Conservation (phyloP, 2,329 filamentous ascomycete species). For the Calonectria ilicicola region DNA sequence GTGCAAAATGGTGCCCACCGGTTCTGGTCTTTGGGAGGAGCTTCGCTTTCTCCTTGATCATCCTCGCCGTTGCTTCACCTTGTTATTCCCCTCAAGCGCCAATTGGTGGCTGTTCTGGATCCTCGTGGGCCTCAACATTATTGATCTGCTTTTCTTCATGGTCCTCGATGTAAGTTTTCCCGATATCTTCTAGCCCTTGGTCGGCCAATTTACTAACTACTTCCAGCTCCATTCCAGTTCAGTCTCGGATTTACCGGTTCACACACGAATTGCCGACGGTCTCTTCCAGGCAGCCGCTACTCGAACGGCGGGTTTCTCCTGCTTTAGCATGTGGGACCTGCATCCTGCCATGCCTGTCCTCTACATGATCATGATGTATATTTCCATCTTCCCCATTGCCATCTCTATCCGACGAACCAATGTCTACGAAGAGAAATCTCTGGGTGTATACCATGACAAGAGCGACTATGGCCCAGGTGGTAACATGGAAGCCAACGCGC, state of each 20-base stretch:
- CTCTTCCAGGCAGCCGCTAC: slow-evolving; percentile 93
- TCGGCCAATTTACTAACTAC: slow-evolving; percentile 34
- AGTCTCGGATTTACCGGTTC: slow-evolving; percentile 76
- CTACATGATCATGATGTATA: slow-evolving; percentile 99
- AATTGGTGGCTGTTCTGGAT: slow-evolving; percentile 98
- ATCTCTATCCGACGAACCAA: slow-evolving; percentile 95
- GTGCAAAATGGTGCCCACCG: slow-evolving; percentile 74
- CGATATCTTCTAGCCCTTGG: neutral
- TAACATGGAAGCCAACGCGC: slow-evolving; percentile 65
- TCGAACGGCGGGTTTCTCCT: slow-evolving; percentile 89
- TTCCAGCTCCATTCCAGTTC: slow-evolving; percentile 75
- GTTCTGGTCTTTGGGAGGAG: slow-evolving; percentile 86
- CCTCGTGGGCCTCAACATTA: slow-evolving; percentile 81
- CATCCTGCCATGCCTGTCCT: slow-evolving; percentile 94
- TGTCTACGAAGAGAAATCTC: slow-evolving; percentile 92
- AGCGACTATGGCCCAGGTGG: slow-evolving; percentile 61
- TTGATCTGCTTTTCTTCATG: slow-evolving; percentile 92
- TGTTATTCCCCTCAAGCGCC: slow-evolving; percentile 89
- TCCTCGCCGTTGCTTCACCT: slow-evolving; percentile 93
- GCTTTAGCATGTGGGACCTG: slow-evolving; percentile 80
- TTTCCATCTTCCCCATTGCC: slow-evolving; percentile 95
- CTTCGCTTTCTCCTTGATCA: slow-evolving; percentile 92
- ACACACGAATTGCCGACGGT: slow-evolving; percentile 84
- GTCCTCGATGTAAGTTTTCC: slow-evolving; percentile 82
- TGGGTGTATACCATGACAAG: slow-evolving; percentile 76